Evolutionary conservation across 257 asterid species (phyloP), one percentile per base, ranked within the genome.

Genomic region (Capsicum baccatum): DNA sequence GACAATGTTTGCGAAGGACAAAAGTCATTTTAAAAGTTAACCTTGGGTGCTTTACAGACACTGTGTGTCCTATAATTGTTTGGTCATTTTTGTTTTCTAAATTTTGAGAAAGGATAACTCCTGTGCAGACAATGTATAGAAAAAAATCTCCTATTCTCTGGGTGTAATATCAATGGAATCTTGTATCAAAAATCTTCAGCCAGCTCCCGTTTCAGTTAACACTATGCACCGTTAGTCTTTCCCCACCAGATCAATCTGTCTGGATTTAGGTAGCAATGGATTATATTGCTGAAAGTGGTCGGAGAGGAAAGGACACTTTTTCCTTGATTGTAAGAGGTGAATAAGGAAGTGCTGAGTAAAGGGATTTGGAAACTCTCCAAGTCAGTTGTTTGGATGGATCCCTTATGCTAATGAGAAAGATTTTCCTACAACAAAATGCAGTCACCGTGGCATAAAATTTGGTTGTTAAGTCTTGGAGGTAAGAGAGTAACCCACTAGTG

Each of bases 321-420:
- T 35, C 10, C 73, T 66, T 66, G 48, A 66, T 26, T 35, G 73
- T 66, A 66, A 66, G 14, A 66, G 44, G 73, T 15, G 6, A 14
- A 6, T 66, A 35, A 66, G n/a, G 48, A 35, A 12, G 16, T 13
- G 19, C 73, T 14, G 35, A 33, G 11, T 66, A 21, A 63, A 63
- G 69, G 69, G 48, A 66, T 66, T 66, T 66, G 73, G 73, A 35
- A 66, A 66, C 73, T n/a, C 48, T 66, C 73, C 73, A 12, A 66
- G 44, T 66, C 48, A 33, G 73, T 48, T 66, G 73, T 66, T 35
- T 39, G 44, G 44, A 39, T 66, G 73, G 48, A 14, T 35, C 47
- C 73, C 48, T 66, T 33, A 9, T 33, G 73, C 48, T 66, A 14
- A 66, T 66, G 73, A 66, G 73, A 66, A 33, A 66, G 48, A 66